These are phyloP conservation scores for Diplodia scrobiculata DNA, from an alignment of 2,329 filamentous ascomycete genomes.

Conservation along the genomic window DNA sequence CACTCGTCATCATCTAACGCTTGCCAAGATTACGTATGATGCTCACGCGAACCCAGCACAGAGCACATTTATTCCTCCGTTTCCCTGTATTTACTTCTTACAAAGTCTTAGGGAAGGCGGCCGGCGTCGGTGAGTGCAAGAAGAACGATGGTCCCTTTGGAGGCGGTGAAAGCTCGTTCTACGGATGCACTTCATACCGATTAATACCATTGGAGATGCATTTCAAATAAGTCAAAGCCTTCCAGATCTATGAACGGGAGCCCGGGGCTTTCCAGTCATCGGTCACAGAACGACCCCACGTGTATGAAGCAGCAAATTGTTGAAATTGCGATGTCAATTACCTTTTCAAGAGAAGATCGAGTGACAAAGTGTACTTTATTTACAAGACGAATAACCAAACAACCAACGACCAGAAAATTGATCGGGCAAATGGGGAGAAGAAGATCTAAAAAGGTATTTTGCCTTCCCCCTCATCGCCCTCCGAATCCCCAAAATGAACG, in stretches of 20 bases:
- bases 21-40: no score
- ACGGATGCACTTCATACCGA: no score
- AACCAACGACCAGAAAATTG: not conserved
- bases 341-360: not conserved
- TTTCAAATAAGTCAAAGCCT: no score
- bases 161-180: no score
- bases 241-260: not conserved
- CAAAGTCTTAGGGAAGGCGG: no score
- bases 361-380: not conserved
- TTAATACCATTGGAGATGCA: no score
- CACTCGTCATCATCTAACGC: no score
- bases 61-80: no score
- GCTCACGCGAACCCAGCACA: no score
- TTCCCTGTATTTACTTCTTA: no score
- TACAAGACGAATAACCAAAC: slow-evolving; percentile 2
- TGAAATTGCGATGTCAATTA: slow-evolving; percentile 9
- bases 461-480: not conserved
- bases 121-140: no score
- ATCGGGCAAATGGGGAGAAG: not conserved
- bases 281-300: not conserved
- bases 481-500: slow-evolving; percentile 5
- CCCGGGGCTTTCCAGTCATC: not conserved
- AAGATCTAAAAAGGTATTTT: slow-evolving; percentile 6
- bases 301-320: slow-evolving; percentile 14
- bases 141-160: no score